Evolutionary conservation across 257 asterid species (phyloP), one percentile per base, ranked within the genome.

Genomic region (Jasminum sambac): DNA sequence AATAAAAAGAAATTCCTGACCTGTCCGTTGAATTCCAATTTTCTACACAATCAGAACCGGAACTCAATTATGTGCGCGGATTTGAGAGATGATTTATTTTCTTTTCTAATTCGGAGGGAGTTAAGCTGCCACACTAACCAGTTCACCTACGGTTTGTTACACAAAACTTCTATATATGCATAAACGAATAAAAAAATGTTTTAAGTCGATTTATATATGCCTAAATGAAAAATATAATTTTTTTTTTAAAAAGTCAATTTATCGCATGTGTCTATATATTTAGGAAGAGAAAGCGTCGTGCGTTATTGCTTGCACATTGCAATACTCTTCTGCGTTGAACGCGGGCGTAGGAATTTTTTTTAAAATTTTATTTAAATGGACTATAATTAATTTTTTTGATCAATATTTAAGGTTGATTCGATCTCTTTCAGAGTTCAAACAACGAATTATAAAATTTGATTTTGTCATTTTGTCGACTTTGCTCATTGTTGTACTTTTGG

Each of bases 101-200:
- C 13, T 43, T 3, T 43, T 43, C 5, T 3, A 43, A 7, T 43
- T 43, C 4, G n/a, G 50, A 14, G 50, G 8, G 13, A 43, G 50
- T 43, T 43, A 12, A 10, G 43, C 11, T 0, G 43, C 17, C 43
- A 62, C 44, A 75, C 44, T 41, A 46, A 67, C 71, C 46, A 48
- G 24, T 48, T 6, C 58, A 48, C 16, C 58, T 0, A 48, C 24
- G 16, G 11, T 16, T n/a, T 5, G 58, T 48, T 46, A 46, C 55
- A 16, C 21, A 12, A 46, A 7, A 16, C 2, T 13, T 46, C 21
- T 46, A 12, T 16, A 13, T 3, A 44, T 10, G 14, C 14, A 13
- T 16, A 44, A 40, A 40, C 9, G 44, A 40, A 40, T 11, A 30
- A 30, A 13, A 4, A 44, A 41, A 41, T 41, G 16, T 41, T 41